Conservation (phyloP, 1,139 yeast species). For the Candida albicans region DNA sequence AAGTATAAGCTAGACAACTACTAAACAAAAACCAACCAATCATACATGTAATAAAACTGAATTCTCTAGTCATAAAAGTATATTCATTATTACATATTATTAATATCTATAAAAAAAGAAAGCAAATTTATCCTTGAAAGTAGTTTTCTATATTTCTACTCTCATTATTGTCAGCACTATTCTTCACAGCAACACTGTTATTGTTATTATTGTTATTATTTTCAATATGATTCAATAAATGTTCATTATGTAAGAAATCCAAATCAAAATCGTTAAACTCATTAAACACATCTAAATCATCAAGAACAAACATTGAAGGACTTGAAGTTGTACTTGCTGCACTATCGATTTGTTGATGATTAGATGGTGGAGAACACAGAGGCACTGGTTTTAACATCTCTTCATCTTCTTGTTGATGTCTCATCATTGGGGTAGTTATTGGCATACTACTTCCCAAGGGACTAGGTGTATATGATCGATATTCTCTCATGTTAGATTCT, state of each 20-base stretch:
- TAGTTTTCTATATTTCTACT: not conserved
- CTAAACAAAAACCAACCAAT: too few species aligned
- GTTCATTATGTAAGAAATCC: constrained; percentile 34
- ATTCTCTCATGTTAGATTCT: constrained; percentile 31
- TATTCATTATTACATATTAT: not conserved
- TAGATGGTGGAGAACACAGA: constrained; percentile 8
- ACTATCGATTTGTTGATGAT: not conserved
- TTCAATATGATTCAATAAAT: constrained; percentile 19
- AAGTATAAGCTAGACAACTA: too few species aligned
- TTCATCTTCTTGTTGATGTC: not conserved
- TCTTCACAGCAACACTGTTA: not conserved
- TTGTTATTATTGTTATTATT: not conserved
- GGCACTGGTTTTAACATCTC: constrained; percentile 2
- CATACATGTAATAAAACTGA: too few species aligned
- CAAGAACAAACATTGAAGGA: constrained; percentile 2
- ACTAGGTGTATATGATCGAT: constrained; percentile 12
- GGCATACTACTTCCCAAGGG: constrained; percentile 6
- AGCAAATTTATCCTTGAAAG: not conserved
- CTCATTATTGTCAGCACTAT: not conserved
- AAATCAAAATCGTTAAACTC: constrained; percentile 26
- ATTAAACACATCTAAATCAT: constrained; percentile 13
- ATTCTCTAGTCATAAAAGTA: too few species aligned
- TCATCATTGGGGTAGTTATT: constrained; percentile 4
- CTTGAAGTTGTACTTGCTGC: not conserved
- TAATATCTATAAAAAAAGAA: not conserved